phyloP scores from a whole-genome alignment of 805 yeast genomes.

The Ogataea philodendri region DNA sequence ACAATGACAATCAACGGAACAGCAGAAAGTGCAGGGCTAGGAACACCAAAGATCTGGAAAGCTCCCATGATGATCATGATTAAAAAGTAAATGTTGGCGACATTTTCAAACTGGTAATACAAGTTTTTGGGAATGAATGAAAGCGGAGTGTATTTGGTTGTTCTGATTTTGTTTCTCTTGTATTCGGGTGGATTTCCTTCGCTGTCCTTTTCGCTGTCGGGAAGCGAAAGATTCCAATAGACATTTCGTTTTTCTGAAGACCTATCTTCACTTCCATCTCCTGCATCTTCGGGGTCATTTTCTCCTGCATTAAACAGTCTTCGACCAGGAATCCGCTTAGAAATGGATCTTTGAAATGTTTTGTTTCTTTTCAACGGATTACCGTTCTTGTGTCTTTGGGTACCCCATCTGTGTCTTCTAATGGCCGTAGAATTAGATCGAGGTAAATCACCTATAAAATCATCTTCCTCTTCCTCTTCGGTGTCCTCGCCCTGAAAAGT shows the following conservation, averaged over 20 bases:
- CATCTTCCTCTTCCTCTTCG: constrained; percentile 25
- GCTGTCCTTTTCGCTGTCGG: constrained; percentile 51
- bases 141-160: constrained; percentile 92
- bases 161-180: constrained; percentile 88
- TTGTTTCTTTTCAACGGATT: constrained; percentile 59
- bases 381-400: constrained; percentile 74
- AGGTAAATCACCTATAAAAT: constrained; percentile 25
- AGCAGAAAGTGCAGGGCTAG: constrained; percentile 69
- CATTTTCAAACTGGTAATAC: constrained; percentile 73
- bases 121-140: constrained; percentile 86
- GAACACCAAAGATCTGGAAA: constrained; percentile 76
- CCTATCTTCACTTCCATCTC: constrained; percentile 28
- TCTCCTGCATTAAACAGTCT: constrained; percentile 27
- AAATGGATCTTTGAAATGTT: constrained; percentile 39
- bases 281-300: constrained; percentile 34
- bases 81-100: constrained; percentile 88
- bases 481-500: constrained; percentile 16
- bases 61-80: constrained; percentile 76
- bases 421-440: constrained; percentile 48
- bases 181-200: constrained; percentile 61
- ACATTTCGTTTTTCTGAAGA: constrained; percentile 42
- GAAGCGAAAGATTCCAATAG: constrained; percentile 59
- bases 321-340: constrained; percentile 22
- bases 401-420: constrained; percentile 88
- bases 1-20: constrained; percentile 82